Conservation (phyloP, 2,329 filamentous ascomycete species). For the Pseudopithomyces maydicus region DNA sequence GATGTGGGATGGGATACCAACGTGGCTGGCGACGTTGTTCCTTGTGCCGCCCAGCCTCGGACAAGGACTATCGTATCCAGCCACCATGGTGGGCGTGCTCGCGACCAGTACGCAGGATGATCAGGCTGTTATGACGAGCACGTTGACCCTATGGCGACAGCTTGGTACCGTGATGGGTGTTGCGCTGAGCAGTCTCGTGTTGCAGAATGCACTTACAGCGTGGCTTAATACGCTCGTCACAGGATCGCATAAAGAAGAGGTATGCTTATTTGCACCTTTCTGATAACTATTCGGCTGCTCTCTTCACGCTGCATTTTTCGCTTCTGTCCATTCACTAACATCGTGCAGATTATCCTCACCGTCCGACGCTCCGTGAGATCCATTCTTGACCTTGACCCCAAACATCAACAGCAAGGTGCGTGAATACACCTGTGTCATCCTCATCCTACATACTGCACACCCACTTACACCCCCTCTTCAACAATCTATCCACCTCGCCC, state of each 20-base stretch:
- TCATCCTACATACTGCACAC: not conserved
- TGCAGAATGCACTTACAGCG: slow-evolving; percentile 71
- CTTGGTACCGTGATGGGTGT: slow-evolving; percentile 77
- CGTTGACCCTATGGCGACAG: slow-evolving; percentile 72
- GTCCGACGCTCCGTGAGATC: slow-evolving; percentile 58
- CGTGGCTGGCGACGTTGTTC: slow-evolving; percentile 48
- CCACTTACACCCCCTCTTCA: not conserved
- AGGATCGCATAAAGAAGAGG: slow-evolving; percentile 61
- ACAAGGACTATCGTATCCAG: slow-evolving; percentile 50
- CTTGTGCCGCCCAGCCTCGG: slow-evolving; percentile 47
- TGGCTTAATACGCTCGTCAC: slow-evolving; percentile 65
- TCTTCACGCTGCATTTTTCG: not conserved
- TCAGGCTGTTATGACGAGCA: slow-evolving; percentile 63
- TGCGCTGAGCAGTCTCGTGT: slow-evolving; percentile 69
- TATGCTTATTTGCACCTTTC: slow-evolving; percentile 24
- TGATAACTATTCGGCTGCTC: not conserved
- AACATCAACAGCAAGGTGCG: slow-evolving; percentile 55
- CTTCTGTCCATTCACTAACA: not conserved
- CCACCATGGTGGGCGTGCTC: slow-evolving; percentile 48
- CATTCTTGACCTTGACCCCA: slow-evolving; percentile 51
- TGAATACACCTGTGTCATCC: not conserved
- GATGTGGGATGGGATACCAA: slow-evolving; percentile 47
- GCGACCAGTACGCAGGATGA: slow-evolving; percentile 50
- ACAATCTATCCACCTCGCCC: not conserved
- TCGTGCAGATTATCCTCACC: slow-evolving; percentile 47